These are phyloP conservation scores for Podospora didyma DNA, from an alignment of 495 filamentous ascomycete genomes.

Conservation along the genomic window DNA sequence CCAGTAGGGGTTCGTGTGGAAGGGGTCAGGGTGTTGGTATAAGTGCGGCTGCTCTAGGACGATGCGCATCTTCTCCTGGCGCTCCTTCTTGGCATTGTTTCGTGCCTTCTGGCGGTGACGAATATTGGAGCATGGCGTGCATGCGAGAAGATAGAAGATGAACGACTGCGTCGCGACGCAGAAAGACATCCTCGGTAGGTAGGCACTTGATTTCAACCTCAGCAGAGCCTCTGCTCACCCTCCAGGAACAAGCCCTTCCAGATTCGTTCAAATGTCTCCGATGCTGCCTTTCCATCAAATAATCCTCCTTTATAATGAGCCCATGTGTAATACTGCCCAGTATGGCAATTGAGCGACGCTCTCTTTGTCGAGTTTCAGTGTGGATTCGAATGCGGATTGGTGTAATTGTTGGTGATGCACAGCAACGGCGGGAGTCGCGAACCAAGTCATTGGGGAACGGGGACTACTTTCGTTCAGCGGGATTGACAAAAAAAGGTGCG, in stretches of 20 bases:
- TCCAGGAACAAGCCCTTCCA: background rate
- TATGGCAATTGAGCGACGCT: background rate
- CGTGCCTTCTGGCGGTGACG: slow-evolving; percentile 59
- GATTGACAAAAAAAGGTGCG: too few species aligned
- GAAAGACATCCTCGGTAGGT: slow-evolving; percentile 47
- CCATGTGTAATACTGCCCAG: background rate
- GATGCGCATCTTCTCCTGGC: slow-evolving; percentile 55
- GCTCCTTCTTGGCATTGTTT: slow-evolving; percentile 57
- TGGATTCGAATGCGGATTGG: background rate
- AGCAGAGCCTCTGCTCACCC: background rate
- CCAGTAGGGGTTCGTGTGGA: slow-evolving; percentile 84
- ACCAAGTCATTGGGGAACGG: background rate
- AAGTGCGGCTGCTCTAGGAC: slow-evolving; percentile 64
- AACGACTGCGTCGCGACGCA: slow-evolving; percentile 65
- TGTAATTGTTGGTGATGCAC: background rate
- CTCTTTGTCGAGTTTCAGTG: background rate
- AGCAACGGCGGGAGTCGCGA: background rate
- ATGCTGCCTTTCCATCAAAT: background rate
- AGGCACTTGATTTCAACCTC: background rate
- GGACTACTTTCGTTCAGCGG: background rate
- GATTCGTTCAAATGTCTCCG: background rate
- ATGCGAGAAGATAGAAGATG: slow-evolving; percentile 81
- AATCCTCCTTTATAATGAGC: background rate
- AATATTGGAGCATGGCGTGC: slow-evolving; percentile 70
- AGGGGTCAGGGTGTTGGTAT: slow-evolving; percentile 76